Base-by-base conservation (phyloP, 805 yeast species). In the Pichia deserticola region DNA sequence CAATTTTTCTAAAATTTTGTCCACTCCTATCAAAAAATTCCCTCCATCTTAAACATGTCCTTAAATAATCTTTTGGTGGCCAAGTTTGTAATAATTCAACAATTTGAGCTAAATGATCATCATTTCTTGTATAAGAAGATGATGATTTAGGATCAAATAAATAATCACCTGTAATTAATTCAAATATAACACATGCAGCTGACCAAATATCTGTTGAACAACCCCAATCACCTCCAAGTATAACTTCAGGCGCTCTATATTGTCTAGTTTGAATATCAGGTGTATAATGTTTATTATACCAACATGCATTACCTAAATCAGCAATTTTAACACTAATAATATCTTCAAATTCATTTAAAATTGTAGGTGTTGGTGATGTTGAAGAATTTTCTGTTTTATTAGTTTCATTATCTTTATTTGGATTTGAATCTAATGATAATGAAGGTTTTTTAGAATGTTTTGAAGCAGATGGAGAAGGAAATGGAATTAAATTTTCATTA, bases 271-370 rank as follows among this genome's bases (percentile, higher is more conserved):
- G 86, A 51, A 82, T 81, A 59, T 81, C 85, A 57, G 80, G 78
- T 5, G 86, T 80, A 60, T 77, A 82, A 60, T 82, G 88, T 47
- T 74, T 76, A 56, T 76, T 70, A 30, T 70, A 67, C 79, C 82
- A 81, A 63, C 86, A 81, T 4, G 86, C 84, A 60, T 82, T 82
- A 35, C 88, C 88, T 53, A 82, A 70, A 62, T 82, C 88, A 3
- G 87, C 87, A 38, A 82, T 75, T 56, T 82, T 82, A 36, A 82
- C 78, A 10, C 66, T 64, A 15, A 69, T 67, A 15, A 67, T 51
- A 20, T 65, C 65, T 36, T 62, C 66, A 51, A 66, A 60, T 20
- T 62, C 66, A 39, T 54, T 49, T 7, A 60, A 30, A 5, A 55
- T 37, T 5, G 61, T 53, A 12, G 40, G 34, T 37, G 28, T 37